Evolutionary conservation across 495 filamentous ascomycete genomes (phyloP), one percentile per base, ranked within the genome.

Genomic region (Immersiella caudata): DNA sequence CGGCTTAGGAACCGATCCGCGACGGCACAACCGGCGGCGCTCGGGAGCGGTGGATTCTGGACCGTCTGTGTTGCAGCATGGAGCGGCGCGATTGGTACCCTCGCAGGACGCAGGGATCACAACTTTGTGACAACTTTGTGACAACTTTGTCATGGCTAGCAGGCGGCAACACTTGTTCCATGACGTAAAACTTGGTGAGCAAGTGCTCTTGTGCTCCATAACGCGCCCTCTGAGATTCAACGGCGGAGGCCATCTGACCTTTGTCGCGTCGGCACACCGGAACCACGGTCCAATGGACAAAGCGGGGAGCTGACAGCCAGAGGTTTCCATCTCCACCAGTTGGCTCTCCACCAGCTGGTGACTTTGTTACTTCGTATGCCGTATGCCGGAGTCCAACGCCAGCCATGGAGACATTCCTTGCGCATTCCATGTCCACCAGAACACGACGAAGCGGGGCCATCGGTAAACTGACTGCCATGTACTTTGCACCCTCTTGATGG

Each of bases 1-100:
- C 72, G 72, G 72, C 72, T 74, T 74, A 70, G 49, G 40, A 25
- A 20, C 63, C 33, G 55, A 16, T 61, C 62, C 62, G 63, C 60
- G 49, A 64, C 63, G 66, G 46, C n/a, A 66, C 65, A 49, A n/a
- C 49, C 65, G 67, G 29, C 6, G 11, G 49, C 51, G 20, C 20
- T 4, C 61, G 59, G 59, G 24, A 29, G 16, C 36, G 20, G 24
- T 11, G 21, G 55, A 22, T 27, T 54, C 50, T 22, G 16, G 7
- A n/a, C 20, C 55, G 62, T 35, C 51, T 26, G 40, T 54, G n/a
- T 26, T 22, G 49, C 24, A 52, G 20, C 22, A 18, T 52, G 24
- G 12, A 21, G 62, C 62, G 51, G 62, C 46, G 51, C 62, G 27
- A 64, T 64, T 64, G 62, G 62, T 27, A 49, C 62, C n/a, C 62